Percentiles rank a stretch among this genome's conserved stretches.
These are phyloP conservation scores for Rhododendron molle DNA, from an alignment of 148 eudicot genomes.

Conservation along the genomic window DNA sequence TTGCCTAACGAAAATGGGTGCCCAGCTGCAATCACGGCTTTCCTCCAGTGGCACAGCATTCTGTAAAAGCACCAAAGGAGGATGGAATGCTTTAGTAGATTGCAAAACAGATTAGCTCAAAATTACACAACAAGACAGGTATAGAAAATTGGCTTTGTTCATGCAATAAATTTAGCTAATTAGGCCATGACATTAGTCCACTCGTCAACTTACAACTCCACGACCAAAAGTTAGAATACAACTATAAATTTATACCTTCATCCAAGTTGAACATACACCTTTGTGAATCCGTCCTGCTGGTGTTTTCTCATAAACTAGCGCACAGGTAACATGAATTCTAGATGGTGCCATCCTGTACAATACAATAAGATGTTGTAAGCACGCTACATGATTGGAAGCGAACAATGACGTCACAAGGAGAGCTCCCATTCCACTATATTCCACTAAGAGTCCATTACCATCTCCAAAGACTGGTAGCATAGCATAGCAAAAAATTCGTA, in stretches of 20 bases:
- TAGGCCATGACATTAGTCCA: background rate
- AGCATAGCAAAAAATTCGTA: background rate
- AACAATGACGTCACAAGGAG: background rate
- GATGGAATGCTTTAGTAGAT: background rate
- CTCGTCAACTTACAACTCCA: background rate
- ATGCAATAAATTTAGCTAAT: background rate
- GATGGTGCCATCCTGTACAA: constrained; percentile 70
- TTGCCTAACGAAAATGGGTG: constrained; percentile 82
- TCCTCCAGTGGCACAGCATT: constrained; percentile 68
- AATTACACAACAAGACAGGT: background rate
- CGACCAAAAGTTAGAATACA: background rate
- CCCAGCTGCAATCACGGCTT: constrained; percentile 64
- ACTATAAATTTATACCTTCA: constrained; percentile 54
- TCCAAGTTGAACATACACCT: constrained; percentile 98
- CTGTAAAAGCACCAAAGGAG: constrained; percentile 41
- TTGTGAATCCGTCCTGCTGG: constrained; percentile 88
- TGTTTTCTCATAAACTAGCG: constrained; percentile 77
- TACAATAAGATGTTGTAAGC: constrained; percentile 1
- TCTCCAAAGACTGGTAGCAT: background rate
- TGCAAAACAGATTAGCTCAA: background rate
- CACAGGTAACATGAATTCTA: constrained; percentile 94
- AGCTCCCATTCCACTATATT: background rate
- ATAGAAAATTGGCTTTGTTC: background rate
- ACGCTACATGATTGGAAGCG: background rate
- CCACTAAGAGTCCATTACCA: background rate